A percentile compares a stretch with the other conserved stretches of the same genome.
These are phyloP conservation scores for Tolypocladium amazonense DNA, from an alignment of 2,329 filamentous ascomycete genomes.

Conservation along the genomic window DNA sequence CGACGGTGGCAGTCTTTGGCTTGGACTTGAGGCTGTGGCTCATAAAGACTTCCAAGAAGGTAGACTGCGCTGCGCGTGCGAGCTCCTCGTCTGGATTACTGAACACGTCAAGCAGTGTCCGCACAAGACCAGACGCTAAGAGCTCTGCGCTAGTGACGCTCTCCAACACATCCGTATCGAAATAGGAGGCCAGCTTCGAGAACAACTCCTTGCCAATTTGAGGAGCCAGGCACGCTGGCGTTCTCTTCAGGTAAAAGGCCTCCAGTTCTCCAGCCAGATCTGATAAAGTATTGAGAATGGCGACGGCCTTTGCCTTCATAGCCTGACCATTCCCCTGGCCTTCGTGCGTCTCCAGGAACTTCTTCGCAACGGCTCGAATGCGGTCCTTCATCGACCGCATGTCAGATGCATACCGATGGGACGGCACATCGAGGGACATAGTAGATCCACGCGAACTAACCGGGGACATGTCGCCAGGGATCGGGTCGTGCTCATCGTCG, in stretches of 20 bases:
- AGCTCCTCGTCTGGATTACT: constrained; percentile 55
- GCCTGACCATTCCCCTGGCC: constrained; percentile 58
- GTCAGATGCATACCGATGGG: constrained; percentile 36
- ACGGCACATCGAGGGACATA: constrained; percentile 49
- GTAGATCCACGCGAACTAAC: constrained; percentile 56
- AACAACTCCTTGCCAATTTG: constrained; percentile 59
- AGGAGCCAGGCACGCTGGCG: constrained; percentile 30
- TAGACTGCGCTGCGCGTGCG: constrained; percentile 59
- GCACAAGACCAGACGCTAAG: constrained; percentile 80
- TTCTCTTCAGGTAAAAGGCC: constrained; percentile 53
- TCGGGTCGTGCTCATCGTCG: constrained; percentile 38
- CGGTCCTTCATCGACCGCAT: constrained; percentile 48
- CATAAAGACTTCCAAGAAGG: constrained; percentile 92
- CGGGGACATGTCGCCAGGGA: constrained; percentile 52
- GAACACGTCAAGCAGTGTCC: constrained; percentile 73
- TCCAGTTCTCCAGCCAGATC: constrained; percentile 62
- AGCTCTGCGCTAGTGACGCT: constrained; percentile 94
- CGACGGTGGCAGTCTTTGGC: constrained; percentile 50
- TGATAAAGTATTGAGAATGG: constrained; percentile 65
- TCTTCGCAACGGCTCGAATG: constrained; percentile 68
- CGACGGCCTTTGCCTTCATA: constrained; percentile 68
- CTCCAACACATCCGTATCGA: constrained; percentile 78
- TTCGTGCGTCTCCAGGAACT: constrained; percentile 77
- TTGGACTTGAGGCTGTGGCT: constrained; percentile 56
- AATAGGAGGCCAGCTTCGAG: constrained; percentile 65